phyloP scores from a whole-genome alignment of 305 asterid genomes.

The Fraxinus angustifolia region DNA sequence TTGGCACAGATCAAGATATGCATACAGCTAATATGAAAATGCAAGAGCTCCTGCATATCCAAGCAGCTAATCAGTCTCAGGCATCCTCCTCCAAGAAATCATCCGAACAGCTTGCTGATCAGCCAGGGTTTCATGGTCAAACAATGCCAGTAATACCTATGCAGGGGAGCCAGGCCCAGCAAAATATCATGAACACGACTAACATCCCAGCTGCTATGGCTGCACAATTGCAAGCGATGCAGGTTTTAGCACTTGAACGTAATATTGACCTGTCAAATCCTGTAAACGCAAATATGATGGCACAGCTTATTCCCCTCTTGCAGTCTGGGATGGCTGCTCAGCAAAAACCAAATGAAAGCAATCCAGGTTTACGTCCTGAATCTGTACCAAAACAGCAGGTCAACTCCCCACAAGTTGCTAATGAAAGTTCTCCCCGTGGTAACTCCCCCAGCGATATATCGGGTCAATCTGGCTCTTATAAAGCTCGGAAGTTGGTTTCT shows the following conservation, averaged over 20 bases:
- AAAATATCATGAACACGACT: constrained; percentile 53
- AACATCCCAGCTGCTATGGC: constrained; percentile 69
- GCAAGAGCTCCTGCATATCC: constrained; percentile 64
- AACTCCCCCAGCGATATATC: constrained; percentile 80
- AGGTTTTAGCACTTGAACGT: constrained; percentile 88
- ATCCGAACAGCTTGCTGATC: constrained; percentile 45
- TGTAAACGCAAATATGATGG: constrained; percentile 71
- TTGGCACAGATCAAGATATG: constrained; percentile 72
- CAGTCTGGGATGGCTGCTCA: constrained; percentile 83
- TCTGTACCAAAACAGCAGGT: constrained; percentile 63
- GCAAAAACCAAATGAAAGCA: constrained; percentile 71
- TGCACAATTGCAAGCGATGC: constrained; percentile 89
- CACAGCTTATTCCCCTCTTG: constrained; percentile 75
- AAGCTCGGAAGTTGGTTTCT: constrained; percentile 64
- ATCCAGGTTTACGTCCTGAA: constrained; percentile 42
- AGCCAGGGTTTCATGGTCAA: constrained; percentile 62
- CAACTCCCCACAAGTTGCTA: constrained; percentile 60
- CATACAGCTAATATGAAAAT: constrained; percentile 60
- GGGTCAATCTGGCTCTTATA: constrained; percentile 76
- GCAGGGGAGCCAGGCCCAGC: constrained; percentile 62
- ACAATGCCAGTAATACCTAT: constrained; percentile 40
- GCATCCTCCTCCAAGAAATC: constrained; percentile 69
- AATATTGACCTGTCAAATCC: constrained; percentile 89
- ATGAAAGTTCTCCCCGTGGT: constrained; percentile 79
- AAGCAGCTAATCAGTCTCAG: constrained; percentile 62